Base-by-base conservation (phyloP, 805 yeast genomes). In the Saccharomyces cerevisiae region DNA sequence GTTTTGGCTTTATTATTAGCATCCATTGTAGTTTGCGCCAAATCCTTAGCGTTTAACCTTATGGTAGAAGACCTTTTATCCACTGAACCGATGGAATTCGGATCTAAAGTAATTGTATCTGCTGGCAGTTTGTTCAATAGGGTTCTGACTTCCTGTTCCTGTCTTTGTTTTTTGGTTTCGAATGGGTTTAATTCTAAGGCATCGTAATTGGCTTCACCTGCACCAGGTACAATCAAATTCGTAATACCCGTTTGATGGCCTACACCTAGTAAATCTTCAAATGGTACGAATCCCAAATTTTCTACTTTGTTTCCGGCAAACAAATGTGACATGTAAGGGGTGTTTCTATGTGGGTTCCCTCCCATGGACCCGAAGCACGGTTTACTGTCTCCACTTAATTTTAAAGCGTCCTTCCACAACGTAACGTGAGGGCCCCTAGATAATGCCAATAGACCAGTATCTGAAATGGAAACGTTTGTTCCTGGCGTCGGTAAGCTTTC, bases 181-280 rank as follows among this genome's bases (percentile, higher is more conserved):
- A 78, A 94, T 58, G 99, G 99, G 70, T 94, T 94, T 64, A 83
- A 72, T 72, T 94, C 99, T 69, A 90, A 71, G 2, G 98, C 90
- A 75, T 94, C 99, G 70, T 81, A 90, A 73, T 94, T 94, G 57
- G 99, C 97, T 74, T 94, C 99, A 76, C 99, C 99, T 46, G 97
- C 77, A 27, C 99, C 99, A 46, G 99, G 99, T 55, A 94, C 79
- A 61, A 94, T 85, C 56, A 94, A 61, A n/a, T 94, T 84, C n/a
- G 85, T 80, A 46, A 90, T 77, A 48, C 97, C 96, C 1, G 73
- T 71, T 51, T 80, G 76, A 67, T 89, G 95, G 2, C 97, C 97
- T 10, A 87, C 80, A 27, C 97, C 96, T 26, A 94, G 76, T n/a
- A 92, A 75, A 87, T 94, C 99, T 74, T 94, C 99, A 71, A 85